These are phyloP conservation scores for Fomitopsis pulvina DNA, from an alignment of 768 basidiomycete species.

Conservation along the genomic window DNA sequence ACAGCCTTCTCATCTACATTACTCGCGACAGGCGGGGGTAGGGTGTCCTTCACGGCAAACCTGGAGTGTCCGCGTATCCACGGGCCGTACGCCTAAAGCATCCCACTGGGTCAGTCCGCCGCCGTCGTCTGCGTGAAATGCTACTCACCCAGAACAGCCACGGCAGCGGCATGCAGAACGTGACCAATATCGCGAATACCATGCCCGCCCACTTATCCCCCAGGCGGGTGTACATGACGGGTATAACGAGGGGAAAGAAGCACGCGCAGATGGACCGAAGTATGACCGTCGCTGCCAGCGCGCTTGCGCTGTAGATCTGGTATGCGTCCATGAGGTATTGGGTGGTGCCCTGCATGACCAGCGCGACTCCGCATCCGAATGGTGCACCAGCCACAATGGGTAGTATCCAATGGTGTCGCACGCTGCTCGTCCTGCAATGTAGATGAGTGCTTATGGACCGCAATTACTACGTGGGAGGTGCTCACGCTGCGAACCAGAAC, in stretches of 20 bases:
- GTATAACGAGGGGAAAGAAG: constrained; percentile 54
- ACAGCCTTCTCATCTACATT: not conserved
- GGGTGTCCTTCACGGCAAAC: not conserved
- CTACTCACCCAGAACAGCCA: constrained; percentile 46
- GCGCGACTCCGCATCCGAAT: constrained; percentile 60
- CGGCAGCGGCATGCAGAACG: constrained; percentile 49
- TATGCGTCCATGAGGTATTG: constrained; percentile 72
- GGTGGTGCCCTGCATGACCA: constrained; percentile 58
- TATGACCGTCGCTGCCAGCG: constrained; percentile 63
- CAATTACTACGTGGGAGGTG: constrained; percentile 12
- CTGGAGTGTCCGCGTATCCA: constrained; percentile 7
- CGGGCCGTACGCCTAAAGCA: constrained; percentile 10
- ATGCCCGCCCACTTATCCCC: constrained; percentile 52
- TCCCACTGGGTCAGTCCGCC: not conserved
- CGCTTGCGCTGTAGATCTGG: constrained; percentile 58
- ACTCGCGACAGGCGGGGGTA: not conserved
- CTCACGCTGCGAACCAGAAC: constrained; percentile 65
- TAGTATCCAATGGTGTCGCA: constrained; percentile 56
- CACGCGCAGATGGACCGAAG: constrained; percentile 58
- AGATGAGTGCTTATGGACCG: not conserved
- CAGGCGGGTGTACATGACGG: constrained; percentile 42
- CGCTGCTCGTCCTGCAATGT: constrained; percentile 38
- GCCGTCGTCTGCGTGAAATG: not conserved
- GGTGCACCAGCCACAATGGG: constrained; percentile 61
- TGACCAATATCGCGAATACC: constrained; percentile 45